A percentile compares a stretch with the other conserved stretches of the same genome.
These are phyloP conservation scores for Axilococcus clingmanii DNA, from an alignment of 139 green algal genomes.

Conservation along the genomic window DNA sequence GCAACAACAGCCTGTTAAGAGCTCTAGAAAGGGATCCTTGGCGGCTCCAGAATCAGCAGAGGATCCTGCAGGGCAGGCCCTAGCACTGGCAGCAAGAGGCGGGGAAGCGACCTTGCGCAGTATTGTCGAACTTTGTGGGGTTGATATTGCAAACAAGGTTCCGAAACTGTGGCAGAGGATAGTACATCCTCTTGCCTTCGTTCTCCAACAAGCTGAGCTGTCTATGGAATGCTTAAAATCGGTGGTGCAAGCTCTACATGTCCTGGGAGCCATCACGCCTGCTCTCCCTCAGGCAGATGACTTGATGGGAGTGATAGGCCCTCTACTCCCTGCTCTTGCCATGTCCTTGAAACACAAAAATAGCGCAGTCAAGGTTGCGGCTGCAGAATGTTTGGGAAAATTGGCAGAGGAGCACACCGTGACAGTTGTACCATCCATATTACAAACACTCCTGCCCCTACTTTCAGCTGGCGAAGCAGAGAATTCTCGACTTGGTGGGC, in stretches of 20 bases:
- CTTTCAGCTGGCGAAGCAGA: slow-evolving; percentile 5
- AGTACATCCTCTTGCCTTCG: too few relatives aligned
- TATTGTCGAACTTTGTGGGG: too few relatives aligned
- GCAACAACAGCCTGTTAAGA: slow-evolving; percentile 1
- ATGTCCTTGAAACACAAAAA: slow-evolving; percentile 29
- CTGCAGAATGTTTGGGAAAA: slow-evolving; percentile 26
- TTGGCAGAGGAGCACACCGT: slow-evolving; percentile 27
- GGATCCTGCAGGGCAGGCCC: not conserved
- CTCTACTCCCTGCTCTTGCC: slow-evolving; percentile 41
- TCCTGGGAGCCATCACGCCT: too few relatives aligned
- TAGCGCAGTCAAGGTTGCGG: slow-evolving; percentile 31
- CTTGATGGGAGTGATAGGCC: slow-evolving; percentile 15
- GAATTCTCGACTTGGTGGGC: slow-evolving; percentile 9
- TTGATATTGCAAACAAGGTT: too few relatives aligned
- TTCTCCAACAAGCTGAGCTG: too few relatives aligned
- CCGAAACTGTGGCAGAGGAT: too few relatives aligned
- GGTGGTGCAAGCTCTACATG: too few relatives aligned
- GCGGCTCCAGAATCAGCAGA: not conserved
- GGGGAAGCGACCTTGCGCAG: not conserved
- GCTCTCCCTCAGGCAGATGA: too few relatives aligned
- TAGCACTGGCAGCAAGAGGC: slow-evolving; percentile 3
- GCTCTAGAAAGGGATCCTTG: not conserved
- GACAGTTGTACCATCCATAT: slow-evolving; percentile 42
- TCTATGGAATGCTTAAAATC: too few relatives aligned
- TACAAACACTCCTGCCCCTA: slow-evolving; percentile 33